Evolutionary conservation across 2,329 filamentous ascomycete genomes (phyloP).

Genomic region (Bipolaris cookei): DNA sequence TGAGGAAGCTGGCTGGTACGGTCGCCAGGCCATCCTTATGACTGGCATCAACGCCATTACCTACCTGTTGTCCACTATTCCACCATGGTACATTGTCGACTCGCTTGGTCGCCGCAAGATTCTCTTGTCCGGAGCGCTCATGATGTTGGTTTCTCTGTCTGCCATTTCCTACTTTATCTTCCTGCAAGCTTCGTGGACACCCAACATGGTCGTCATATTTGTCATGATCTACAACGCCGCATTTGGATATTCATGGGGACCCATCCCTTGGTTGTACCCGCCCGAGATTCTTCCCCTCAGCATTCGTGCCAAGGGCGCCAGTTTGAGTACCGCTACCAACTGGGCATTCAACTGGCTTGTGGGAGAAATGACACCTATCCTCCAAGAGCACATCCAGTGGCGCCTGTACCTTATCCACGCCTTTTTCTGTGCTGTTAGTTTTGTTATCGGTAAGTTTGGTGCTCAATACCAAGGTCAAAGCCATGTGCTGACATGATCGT

Average conservation of each 20-base stretch:
- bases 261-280: constrained; percentile 97
- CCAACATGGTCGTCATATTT: constrained; percentile 84
- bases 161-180: constrained; percentile 95
- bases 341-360: constrained; percentile 99
- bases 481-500: constrained; percentile 28
- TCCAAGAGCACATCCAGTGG: constrained; percentile 93
- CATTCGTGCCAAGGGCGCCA: constrained; percentile 95
- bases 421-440: constrained; percentile 94
- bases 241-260: constrained; percentile 97
- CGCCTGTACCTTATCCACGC: constrained; percentile 92
- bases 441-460: constrained; percentile 82
- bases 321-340: constrained; percentile 93
- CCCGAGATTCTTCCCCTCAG: constrained; percentile 98
- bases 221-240: constrained; percentile 99
- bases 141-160: constrained; percentile 88
- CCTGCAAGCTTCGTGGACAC: constrained; percentile 79
- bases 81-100: constrained; percentile 97
- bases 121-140: constrained; percentile 83
- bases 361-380: constrained; percentile 89
- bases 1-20: constrained; percentile 93
- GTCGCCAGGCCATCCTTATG: constrained; percentile 91
- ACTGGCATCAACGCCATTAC: constrained; percentile 94
- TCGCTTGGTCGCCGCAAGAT: constrained; percentile 88
- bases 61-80: constrained; percentile 89
- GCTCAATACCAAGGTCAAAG: not conserved